Evolutionary conservation across 768 basidiomycete species (phyloP), one percentile per base, ranked within the genome.

Genomic region (Calocera viscosa): DNA sequence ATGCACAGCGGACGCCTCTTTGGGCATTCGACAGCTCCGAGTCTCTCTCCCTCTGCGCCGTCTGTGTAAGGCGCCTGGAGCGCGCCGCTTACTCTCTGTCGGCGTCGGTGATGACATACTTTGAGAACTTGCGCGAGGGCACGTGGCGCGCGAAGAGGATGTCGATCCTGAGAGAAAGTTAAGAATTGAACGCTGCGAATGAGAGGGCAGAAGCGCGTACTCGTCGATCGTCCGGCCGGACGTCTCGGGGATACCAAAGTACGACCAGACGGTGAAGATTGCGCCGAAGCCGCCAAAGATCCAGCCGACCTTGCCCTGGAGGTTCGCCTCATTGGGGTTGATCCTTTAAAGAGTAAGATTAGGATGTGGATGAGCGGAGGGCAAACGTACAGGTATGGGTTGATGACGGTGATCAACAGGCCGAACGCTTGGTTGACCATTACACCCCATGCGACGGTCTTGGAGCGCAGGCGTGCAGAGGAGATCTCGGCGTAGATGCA

Each of bases 271-370:
- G 53, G 53, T 60, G 53, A 60, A 60, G 53, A 60, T 60, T 2
- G 19, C 14, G 53, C 53, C 53, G 53, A 60, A 60, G 11, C 53
- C 53, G 24, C 53, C 53, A 19, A 60, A 60, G 24, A 60, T 60
- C 53, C 53, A 60, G 53, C 53, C 69, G 30, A 67, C 64, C 17
- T 64, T 70, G 24, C 70, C 70, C 28, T 68, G 47, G 17, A 70
- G 64, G 49, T 70, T 68, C 10, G 68, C 69, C 32, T 70, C 68
- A 40, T 70, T 63, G 8, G 69, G 69, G 34, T 70, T 70, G 49
- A 70, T 49, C 33, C 53, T 60, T 2, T 19, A 3, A 47, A 8
- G 8, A 7, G 53, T 60, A 11, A 32, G 53, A 28, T 2, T 28
- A 60, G 30, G 30, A 12, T 11, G 53, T 26, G 5, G 35, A 60